Base-by-base conservation (phyloP, 2,329 filamentous ascomycete species). In the Neofusicoccum parvum region DNA sequence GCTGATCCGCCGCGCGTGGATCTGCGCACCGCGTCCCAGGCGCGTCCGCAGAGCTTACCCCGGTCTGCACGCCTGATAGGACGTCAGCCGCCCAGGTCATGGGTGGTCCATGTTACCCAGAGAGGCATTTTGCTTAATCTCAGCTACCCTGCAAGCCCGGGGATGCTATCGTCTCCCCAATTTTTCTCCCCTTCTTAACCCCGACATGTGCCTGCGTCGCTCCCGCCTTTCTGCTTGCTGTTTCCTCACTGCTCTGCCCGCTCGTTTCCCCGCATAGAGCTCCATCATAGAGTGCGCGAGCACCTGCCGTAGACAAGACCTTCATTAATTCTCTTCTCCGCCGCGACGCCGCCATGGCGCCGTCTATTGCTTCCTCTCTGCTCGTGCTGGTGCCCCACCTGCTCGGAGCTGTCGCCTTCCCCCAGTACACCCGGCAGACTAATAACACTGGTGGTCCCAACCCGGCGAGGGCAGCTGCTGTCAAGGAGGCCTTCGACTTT, bases 401-500 rank as follows among this genome's bases (percentile, higher is more conserved):
- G 7, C 34, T 60, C 46, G 37, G 37, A 27, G 48, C 64, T 17
- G 12, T 63, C 23, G 49, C 65, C 34, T 41, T 56, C 14, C 64
- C 64, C 12, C 64, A 62, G 15, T 39, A 51, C 3, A 10, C 27
- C 23, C 64, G 23, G 10, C 39, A 63, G 12, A 49, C 14, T 17
- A 54, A 32, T 12, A 17, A 10, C 14, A 23, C 20, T n/a, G 56
- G 37, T 3, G 48, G 36, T 11, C 49, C 65, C 17, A 41, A 64
- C 46, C 14, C 43, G 41, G 64, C 71, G n/a, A 69, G 74, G 39
- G 72, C 76, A 5, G 72, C 74, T 60, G 75, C 72, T 12, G 76
- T 79, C 14, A 70, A 76, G 14, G 71, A 75, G 14, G 69, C 70
- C 7, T 79, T 79, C 63, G 70, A 69, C 17, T 67, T 72, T 23